Conservation (phyloP, 495 filamentous ascomycete species). For the Extremus antarcticus region DNA sequence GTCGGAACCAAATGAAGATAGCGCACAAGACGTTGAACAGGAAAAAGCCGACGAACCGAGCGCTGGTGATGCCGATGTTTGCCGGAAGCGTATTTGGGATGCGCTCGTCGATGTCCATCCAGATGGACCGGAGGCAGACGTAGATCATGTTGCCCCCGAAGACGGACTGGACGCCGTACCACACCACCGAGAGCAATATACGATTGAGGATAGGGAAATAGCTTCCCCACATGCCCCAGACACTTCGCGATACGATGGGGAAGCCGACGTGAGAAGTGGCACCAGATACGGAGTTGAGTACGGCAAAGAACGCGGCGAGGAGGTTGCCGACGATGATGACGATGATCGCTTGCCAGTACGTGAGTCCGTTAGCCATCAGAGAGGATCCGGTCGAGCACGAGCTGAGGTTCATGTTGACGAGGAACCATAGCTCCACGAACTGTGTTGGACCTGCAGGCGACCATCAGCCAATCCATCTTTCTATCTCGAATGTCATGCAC, state of each 20-base stretch:
- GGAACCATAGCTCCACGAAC: not conserved
- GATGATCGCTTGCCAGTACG: slow-evolving; percentile 31
- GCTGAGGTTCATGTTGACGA: slow-evolving; percentile 18
- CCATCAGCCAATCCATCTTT: not conserved
- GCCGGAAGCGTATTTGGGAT: not conserved
- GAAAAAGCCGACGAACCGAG: not conserved
- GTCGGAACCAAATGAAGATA: not conserved
- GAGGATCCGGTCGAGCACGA: slow-evolving; percentile 16
- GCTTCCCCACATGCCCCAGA: slow-evolving; percentile 25
- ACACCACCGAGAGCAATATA: slow-evolving; percentile 22
- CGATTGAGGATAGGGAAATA: slow-evolving; percentile 21
- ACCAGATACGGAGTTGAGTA: slow-evolving; percentile 31
- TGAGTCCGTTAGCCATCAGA: slow-evolving; percentile 24
- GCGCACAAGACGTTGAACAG: not conserved
- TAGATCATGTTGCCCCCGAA: not conserved
- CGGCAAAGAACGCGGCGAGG: slow-evolving; percentile 27
- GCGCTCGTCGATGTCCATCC: not conserved
- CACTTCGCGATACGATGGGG: slow-evolving; percentile 30
- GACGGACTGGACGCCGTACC: not conserved
- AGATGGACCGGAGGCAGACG: not conserved
- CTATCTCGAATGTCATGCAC: not conserved
- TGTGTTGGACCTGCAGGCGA: not conserved
- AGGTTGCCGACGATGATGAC: slow-evolving; percentile 27
- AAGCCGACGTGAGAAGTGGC: slow-evolving; percentile 33
- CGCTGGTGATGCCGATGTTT: not conserved